Conservation (phyloP, 2,329 filamentous ascomycete genomes). For the Pezicula carpinea region DNA sequence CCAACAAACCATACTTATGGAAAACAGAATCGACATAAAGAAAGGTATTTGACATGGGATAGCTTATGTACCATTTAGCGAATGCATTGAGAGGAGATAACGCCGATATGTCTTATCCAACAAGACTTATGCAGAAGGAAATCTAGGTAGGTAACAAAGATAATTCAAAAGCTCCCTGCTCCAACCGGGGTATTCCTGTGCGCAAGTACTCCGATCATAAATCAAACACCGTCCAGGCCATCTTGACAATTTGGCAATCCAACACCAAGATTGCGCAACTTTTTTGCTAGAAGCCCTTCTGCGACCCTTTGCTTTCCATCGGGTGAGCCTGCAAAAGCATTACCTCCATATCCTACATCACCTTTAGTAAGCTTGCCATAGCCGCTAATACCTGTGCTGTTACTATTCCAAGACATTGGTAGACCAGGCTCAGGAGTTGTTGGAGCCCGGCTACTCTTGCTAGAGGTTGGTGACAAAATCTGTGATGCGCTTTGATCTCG, state of each 20-base stretch:
- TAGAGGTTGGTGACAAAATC: constrained; percentile 30
- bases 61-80: too few species aligned
- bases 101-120: background rate
- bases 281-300: constrained; percentile 66
- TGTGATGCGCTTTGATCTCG: constrained; percentile 18
- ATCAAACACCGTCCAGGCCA: constrained; percentile 16
- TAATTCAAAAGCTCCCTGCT: constrained; percentile 8
- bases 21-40: too few species aligned
- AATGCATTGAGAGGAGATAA: background rate
- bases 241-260: constrained; percentile 13
- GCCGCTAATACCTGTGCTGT: constrained; percentile 24
- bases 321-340: constrained; percentile 39
- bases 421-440: constrained; percentile 28
- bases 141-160: background rate
- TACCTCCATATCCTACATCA: constrained; percentile 58
- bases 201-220: constrained; percentile 19
- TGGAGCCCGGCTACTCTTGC: constrained; percentile 23
- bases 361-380: constrained; percentile 68
- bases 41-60: too few species aligned
- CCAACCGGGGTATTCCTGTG: constrained; percentile 21
- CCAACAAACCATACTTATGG: too few species aligned
- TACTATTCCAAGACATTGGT: constrained; percentile 21
- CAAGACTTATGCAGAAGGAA: background rate
- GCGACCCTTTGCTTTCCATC: constrained; percentile 39
- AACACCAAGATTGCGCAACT: constrained; percentile 49